A percentile compares a stretch with the other conserved stretches of the same genome.
phyloP scores from a whole-genome alignment of 2,329 filamentous ascomycete genomes.

The Byssoonygena ceratinophila region DNA sequence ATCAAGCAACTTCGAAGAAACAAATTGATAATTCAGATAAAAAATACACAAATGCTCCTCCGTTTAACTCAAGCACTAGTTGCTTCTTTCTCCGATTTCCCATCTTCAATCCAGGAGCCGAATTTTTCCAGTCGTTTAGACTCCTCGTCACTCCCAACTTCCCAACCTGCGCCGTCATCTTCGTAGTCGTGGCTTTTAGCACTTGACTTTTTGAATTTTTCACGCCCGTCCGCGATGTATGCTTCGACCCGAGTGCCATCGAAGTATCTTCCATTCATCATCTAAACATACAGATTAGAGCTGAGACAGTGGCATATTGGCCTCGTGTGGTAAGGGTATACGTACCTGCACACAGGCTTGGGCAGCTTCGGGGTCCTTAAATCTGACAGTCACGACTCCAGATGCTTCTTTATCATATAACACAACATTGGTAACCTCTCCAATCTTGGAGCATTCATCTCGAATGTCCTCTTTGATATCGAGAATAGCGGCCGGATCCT shows the following conservation, averaged over 20 bases:
- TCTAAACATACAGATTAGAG: slow-evolving; percentile 23
- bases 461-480: slow-evolving; percentile 93
- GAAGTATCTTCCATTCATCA: slow-evolving; percentile 74
- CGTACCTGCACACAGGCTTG: slow-evolving; percentile 53
- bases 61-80: background rate
- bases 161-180: slow-evolving; percentile 37
- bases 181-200: slow-evolving; percentile 33
- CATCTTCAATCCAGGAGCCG: slow-evolving; percentile 36
- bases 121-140: slow-evolving; percentile 38
- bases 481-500: slow-evolving; percentile 69
- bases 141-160: slow-evolving; percentile 35
- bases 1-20: too few species aligned
- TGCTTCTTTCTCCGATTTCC: background rate
- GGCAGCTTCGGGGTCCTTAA: slow-evolving; percentile 60
- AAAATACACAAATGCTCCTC: background rate
- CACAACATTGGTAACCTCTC: slow-evolving; percentile 80
- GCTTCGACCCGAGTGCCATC: slow-evolving; percentile 62
- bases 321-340: background rate
- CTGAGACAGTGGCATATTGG: too few species aligned
- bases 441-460: slow-evolving; percentile 78
- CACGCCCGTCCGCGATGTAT: slow-evolving; percentile 57
- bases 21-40: background rate
- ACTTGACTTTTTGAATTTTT: slow-evolving; percentile 61
- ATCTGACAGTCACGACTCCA: slow-evolving; percentile 77
- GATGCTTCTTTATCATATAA: slow-evolving; percentile 78